Conservation (phyloP, 352 stramenopile genomes). For the Globisporangium irregulare region DNA sequence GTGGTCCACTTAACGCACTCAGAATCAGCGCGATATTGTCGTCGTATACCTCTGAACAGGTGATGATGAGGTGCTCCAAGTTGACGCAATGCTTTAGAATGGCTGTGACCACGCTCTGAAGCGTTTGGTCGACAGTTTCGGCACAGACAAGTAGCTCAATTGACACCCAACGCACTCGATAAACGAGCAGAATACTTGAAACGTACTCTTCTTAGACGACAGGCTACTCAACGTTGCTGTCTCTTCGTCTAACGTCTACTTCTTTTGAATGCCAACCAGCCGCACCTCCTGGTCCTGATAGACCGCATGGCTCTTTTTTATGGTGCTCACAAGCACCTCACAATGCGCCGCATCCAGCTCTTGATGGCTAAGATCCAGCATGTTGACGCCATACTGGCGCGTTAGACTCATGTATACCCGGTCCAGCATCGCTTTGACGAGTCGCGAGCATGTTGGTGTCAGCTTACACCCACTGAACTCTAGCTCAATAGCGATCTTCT, state of each 20-base stretch:
- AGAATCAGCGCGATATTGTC: neutral
- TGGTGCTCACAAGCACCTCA: neutral
- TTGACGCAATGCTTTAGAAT: neutral
- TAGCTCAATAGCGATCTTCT: neutral
- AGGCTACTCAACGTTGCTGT: too few relatives aligned
- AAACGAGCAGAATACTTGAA: too few relatives aligned
- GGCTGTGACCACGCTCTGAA: neutral
- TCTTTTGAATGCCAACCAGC: neutral
- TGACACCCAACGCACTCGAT: too few relatives aligned
- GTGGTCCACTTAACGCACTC: neutral
- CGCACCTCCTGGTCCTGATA: neutral
- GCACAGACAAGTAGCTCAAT: too few relatives aligned
- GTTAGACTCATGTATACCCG: slow-evolving; percentile 1
- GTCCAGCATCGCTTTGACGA: neutral
- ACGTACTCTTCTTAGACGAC: too few relatives aligned
- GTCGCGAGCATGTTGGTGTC: neutral
- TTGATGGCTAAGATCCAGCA: neutral
- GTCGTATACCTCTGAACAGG: neutral
- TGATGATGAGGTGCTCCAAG: neutral
- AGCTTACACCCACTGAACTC: neutral
- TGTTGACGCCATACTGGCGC: neutral
- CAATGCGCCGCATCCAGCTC: neutral
- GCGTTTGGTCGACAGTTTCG: neutral
- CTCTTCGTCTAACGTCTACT: too few relatives aligned
- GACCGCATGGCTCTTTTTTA: neutral